Evolutionary conservation across 257 asterid species (phyloP).

Genomic region (Paraleonurus japonicus): DNA sequence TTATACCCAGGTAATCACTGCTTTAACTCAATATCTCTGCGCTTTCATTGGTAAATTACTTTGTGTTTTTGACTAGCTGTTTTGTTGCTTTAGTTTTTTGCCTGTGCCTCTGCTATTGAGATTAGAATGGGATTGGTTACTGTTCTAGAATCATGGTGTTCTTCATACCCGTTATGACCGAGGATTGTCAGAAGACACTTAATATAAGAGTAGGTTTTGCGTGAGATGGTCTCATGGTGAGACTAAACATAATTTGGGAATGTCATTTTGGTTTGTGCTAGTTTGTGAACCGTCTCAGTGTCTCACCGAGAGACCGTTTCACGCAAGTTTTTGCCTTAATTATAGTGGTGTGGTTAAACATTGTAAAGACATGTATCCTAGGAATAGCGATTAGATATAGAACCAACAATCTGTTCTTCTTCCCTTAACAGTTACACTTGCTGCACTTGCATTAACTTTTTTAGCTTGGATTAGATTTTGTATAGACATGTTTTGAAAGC

Average conservation of each 20-base stretch:
- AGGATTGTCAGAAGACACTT: too few species aligned
- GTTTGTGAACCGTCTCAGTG: too few species aligned
- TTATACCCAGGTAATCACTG: slow-evolving; percentile 65
- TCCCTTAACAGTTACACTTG: too few species aligned
- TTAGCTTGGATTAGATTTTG: neutral
- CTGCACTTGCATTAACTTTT: neutral
- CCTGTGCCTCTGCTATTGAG: neutral
- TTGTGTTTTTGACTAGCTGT: neutral
- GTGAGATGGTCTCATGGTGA: too few species aligned
- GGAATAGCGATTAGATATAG: neutral
- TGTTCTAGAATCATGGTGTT: neutral
- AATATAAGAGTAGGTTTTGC: too few species aligned
- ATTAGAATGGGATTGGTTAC: neutral
- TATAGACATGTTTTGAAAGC: neutral
- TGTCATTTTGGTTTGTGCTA: too few species aligned
- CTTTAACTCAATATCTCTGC: neutral
- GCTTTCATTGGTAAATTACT: neutral
- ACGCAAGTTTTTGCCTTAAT: neutral
- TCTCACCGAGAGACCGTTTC: too few species aligned
- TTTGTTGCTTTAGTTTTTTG: neutral
- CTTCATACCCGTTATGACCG: neutral
- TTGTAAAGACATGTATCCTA: neutral
- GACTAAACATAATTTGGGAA: too few species aligned
- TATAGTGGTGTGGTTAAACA: neutral
- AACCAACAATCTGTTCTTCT: neutral